phyloP scores from a whole-genome alignment of 495 filamentous ascomycete genomes.

The Elaphomyces granulatus region DNA sequence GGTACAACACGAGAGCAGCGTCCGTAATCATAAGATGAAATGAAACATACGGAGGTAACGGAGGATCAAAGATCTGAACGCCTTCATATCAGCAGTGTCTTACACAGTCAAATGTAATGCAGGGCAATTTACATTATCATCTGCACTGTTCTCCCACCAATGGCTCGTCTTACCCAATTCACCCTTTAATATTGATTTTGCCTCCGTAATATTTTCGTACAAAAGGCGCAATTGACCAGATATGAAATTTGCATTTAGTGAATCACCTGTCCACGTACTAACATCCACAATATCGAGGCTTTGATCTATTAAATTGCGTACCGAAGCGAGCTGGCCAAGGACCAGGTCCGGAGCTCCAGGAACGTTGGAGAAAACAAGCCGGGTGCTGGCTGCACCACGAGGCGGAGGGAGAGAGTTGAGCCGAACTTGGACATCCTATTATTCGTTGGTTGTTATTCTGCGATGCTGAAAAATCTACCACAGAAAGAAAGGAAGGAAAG shows the following conservation, averaged over 20 bases:
- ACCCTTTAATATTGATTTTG: slow-evolving; percentile 36
- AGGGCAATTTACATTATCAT: slow-evolving; percentile 31
- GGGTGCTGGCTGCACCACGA: slow-evolving; percentile 32
- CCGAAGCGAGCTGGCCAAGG: slow-evolving; percentile 52
- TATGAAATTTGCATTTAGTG: slow-evolving; percentile 50
- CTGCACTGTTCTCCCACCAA: slow-evolving; percentile 44
- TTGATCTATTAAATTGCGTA: slow-evolving; percentile 60
- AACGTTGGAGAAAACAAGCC: slow-evolving; percentile 39
- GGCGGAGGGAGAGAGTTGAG: slow-evolving; percentile 32
- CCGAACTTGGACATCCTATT: slow-evolving; percentile 37
- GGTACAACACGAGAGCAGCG: slow-evolving; percentile 56
- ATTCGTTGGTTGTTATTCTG: background rate
- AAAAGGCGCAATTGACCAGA: slow-evolving; percentile 66
- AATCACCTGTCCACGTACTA: slow-evolving; percentile 50
- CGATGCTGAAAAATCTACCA: slow-evolving; percentile 1
- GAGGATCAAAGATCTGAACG: slow-evolving; percentile 39
- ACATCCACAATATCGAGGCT: slow-evolving; percentile 67
- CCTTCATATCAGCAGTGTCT: background rate
- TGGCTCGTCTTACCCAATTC: slow-evolving; percentile 36
- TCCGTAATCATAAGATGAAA: slow-evolving; percentile 70
- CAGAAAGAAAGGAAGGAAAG: no score
- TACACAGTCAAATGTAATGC: background rate
- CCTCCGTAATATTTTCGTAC: slow-evolving; percentile 59
- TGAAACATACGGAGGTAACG: slow-evolving; percentile 43
- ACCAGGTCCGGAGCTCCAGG: slow-evolving; percentile 37